phyloP scores from a whole-genome alignment of 352 stramenopile species.

The Nothophytophthora sp. region DNA sequence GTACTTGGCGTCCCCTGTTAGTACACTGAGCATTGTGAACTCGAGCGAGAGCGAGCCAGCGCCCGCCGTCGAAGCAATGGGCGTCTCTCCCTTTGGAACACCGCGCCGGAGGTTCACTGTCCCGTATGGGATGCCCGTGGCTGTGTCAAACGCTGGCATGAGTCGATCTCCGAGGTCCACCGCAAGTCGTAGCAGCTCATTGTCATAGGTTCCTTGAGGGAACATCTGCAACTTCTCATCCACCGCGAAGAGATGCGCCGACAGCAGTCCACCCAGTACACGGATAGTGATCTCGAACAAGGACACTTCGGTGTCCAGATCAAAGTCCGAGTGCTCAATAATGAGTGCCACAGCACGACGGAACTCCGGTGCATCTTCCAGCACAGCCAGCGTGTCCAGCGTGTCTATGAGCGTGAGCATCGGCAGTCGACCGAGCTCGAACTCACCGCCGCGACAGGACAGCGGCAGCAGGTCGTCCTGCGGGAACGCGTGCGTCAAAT shows the following conservation, averaged over 20 bases:
- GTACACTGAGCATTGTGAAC: constrained; percentile 95
- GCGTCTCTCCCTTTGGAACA: constrained; percentile 93
- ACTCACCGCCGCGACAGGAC: constrained; percentile 66
- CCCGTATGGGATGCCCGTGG: constrained; percentile 96
- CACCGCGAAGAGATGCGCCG: constrained; percentile 83
- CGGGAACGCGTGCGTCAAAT: constrained; percentile 85
- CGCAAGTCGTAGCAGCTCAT: constrained; percentile 92
- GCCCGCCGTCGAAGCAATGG: constrained; percentile 95
- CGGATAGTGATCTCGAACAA: constrained; percentile 95
- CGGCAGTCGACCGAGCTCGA: constrained; percentile 77
- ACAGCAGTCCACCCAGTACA: constrained; percentile 89
- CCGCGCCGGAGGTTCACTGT: constrained; percentile 95
- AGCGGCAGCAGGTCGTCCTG: constrained; percentile 77
- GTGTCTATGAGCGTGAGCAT: constrained; percentile 93
- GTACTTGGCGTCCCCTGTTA: constrained; percentile 75
- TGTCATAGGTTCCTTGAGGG: constrained; percentile 85
- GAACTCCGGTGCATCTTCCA: constrained; percentile 81
- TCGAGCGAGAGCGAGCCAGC: constrained; percentile 96
- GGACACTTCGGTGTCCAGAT: constrained; percentile 89
- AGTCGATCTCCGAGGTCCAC: constrained; percentile 96
- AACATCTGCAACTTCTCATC: constrained; percentile 60
- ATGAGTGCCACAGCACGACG: constrained; percentile 67
- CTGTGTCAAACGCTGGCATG: constrained; percentile 95
- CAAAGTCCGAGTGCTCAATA: constrained; percentile 60
- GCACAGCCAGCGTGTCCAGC: constrained; percentile 88